Base-by-base conservation (phyloP, 257 asterid genomes). In the Eucommia ulmoides region DNA sequence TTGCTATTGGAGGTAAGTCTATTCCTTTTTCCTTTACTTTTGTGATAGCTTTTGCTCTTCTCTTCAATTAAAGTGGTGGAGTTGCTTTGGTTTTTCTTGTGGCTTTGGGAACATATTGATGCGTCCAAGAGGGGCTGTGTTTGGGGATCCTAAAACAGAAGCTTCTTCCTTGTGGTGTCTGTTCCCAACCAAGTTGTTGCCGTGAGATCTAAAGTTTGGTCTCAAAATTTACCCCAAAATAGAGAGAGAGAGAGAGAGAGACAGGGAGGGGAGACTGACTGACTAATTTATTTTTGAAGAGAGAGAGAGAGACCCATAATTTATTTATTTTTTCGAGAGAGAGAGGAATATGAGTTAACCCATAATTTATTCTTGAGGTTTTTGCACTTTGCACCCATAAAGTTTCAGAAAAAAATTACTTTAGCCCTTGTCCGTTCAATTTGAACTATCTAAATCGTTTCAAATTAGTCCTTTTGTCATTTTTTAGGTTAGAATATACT, bases 1-100 rank as follows among this genome's bases (percentile, higher is more conserved):
- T 64, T 72, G 53, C 51, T 18, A 16, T 42, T 42, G 48, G 48
- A 21, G 48, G 7, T 42, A 42, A 16, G 48, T 16, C 48, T 42
- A 42, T 42, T 42, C 48, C 48, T 18, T 18, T 42, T 10, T 16
- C 19, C 20, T 42, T 42, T 29, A 5, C 12, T 29, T 29, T 29
- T 29, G 7, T 29, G 7, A 5, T 29, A 29, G 8, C 12, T 29
- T 29, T 29, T 12, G 12, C 38, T 12, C 8, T 7, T 5, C 12
- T 5, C 48, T 21, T 42, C 21, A 16, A 42, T 2, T 42, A 1
- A 42, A 42, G 48, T 42, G 19, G 48, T 2, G n/a, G 8, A 6
- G 1, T 2, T 16, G 11, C n/a, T 10, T 15, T 35, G 11, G 44
- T 16, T 42, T 21, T 4, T 38, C 2, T 38, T 15, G 10, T 38